Conservation (phyloP, 805 yeast genomes). For the Kuraishia molischiana region DNA sequence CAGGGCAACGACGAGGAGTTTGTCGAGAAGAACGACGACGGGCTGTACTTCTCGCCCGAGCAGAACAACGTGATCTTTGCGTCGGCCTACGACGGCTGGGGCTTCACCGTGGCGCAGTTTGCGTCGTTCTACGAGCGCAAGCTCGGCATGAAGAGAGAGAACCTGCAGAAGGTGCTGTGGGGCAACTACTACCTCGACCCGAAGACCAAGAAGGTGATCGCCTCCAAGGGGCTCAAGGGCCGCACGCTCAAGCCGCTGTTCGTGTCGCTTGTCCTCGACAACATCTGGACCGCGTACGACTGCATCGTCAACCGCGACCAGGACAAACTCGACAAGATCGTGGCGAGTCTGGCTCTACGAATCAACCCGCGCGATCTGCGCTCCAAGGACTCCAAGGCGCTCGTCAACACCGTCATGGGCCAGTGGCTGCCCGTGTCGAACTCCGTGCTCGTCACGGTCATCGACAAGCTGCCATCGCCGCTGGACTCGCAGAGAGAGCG, state of each 20-base stretch:
- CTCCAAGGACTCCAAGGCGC: constrained; percentile 62
- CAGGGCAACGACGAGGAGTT: constrained; percentile 36
- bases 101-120: constrained; percentile 83
- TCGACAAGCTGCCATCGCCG: constrained; percentile 83
- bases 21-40: constrained; percentile 71
- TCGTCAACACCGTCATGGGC: constrained; percentile 61
- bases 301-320: constrained; percentile 56
- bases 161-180: constrained; percentile 83
- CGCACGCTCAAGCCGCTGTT: constrained; percentile 66
- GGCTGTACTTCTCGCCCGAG: constrained; percentile 79
- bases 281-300: constrained; percentile 86
- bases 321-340: constrained; percentile 68
- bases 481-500: constrained; percentile 61
- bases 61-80: constrained; percentile 86
- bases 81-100: constrained; percentile 95
- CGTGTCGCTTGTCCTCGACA: constrained; percentile 79
- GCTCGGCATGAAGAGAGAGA: constrained; percentile 73
- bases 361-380: constrained; percentile 67
- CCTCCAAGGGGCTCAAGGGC: constrained; percentile 54
- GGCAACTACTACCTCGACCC: constrained; percentile 89
- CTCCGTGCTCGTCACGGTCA: constrained; percentile 74
- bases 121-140: constrained; percentile 79
- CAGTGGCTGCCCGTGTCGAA: constrained; percentile 95
- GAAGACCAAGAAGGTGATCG: constrained; percentile 75
- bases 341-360: constrained; percentile 57